Evolutionary conservation across 768 basidiomycete genomes (phyloP).

Genomic region (Lentinula lateritia): DNA sequence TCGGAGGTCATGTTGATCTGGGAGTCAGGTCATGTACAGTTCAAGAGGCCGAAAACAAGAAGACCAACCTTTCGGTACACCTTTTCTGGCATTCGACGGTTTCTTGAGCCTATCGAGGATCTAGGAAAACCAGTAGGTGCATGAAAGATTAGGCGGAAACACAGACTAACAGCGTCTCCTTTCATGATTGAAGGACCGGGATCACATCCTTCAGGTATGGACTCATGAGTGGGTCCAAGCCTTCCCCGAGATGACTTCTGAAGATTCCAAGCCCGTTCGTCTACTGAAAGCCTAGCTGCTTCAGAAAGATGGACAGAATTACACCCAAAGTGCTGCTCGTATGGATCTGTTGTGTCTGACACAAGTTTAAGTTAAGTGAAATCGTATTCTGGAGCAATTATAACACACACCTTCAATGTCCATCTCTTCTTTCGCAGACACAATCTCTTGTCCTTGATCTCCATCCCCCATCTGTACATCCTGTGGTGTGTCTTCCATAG

Average conservation of each 20-base stretch:
- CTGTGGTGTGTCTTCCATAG: background rate
- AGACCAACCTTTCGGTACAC: slow-evolving; percentile 45
- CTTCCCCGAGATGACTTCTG: slow-evolving; percentile 45
- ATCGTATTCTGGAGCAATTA: background rate
- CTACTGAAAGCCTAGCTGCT: slow-evolving; percentile 43
- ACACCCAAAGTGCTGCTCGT: slow-evolving; percentile 73
- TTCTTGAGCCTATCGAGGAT: slow-evolving; percentile 50
- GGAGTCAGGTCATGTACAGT: slow-evolving; percentile 6
- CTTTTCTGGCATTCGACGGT: slow-evolving; percentile 50
- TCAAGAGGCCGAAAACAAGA: background rate
- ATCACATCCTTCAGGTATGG: slow-evolving; percentile 36
- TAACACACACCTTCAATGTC: slow-evolving; percentile 22
- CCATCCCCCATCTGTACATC: slow-evolving; percentile 15
- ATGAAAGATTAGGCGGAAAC: background rate
- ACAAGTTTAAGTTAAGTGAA: slow-evolving; percentile 5
- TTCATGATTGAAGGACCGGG: slow-evolving; percentile 17
- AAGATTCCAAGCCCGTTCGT: slow-evolving; percentile 52
- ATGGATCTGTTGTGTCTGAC: slow-evolving; percentile 33
- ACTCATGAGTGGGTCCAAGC: slow-evolving; percentile 51
- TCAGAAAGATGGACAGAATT: slow-evolving; percentile 47
- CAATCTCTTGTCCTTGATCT: slow-evolving; percentile 14
- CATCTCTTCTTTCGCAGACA: slow-evolving; percentile 15
- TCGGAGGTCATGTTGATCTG: slow-evolving; percentile 53
- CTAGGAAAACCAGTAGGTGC: slow-evolving; percentile 22
- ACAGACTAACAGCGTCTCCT: slow-evolving; percentile 17